Conservation (phyloP, 2,329 filamentous ascomycete species). For the Chalaropsis thielavioides region DNA sequence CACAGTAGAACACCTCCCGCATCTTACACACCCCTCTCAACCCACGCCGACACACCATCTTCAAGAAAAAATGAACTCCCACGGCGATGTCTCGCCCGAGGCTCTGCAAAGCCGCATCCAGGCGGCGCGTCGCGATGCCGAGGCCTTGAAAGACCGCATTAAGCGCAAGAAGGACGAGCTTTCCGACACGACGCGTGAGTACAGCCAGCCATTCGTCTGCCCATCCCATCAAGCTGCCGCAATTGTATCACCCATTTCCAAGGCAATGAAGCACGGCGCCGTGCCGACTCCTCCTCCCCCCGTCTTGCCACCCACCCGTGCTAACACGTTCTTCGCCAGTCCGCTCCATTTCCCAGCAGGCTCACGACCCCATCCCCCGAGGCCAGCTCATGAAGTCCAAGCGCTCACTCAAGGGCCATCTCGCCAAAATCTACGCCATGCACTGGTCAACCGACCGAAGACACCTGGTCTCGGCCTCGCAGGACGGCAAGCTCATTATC, state of each 20-base stretch:
- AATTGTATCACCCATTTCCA: not conserved
- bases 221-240: too few species aligned
- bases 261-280: too few species aligned
- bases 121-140: constrained; percentile 88
- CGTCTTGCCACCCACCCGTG: too few species aligned
- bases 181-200: constrained; percentile 91
- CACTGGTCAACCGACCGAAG: constrained; percentile 98
- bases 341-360: constrained; percentile 79
- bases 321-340: constrained; percentile 41
- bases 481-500: constrained; percentile 98
- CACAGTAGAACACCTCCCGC: not conserved
- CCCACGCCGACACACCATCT: not conserved
- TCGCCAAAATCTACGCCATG: constrained; percentile 99
- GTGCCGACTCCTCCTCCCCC: too few species aligned
- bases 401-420: constrained; percentile 89
- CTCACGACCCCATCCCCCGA: constrained; percentile 80
- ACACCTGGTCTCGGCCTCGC: constrained; percentile 92
- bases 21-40: not conserved
- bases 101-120: constrained; percentile 88
- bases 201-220: not conserved
- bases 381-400: constrained; percentile 94
- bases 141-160: constrained; percentile 95
- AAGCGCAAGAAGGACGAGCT: constrained; percentile 99
- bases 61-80: constrained; percentile 37
- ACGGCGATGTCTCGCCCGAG: constrained; percentile 53